These are phyloP conservation scores for Rugosomyces carneus DNA, from an alignment of 1,284 basidiomycete species.

Conservation along the genomic window DNA sequence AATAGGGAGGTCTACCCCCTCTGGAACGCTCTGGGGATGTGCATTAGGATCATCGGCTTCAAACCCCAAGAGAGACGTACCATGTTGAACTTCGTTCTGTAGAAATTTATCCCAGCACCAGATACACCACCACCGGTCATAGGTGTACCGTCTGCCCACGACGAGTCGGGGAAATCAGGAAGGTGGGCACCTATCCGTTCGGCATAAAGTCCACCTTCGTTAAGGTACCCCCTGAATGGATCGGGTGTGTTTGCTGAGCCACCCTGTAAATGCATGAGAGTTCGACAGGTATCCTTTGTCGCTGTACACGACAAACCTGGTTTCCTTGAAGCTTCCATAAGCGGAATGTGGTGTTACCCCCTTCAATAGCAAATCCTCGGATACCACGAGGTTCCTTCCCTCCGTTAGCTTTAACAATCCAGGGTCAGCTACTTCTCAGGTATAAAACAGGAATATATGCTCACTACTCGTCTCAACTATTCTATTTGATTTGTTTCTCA, in stretches of 20 bases:
- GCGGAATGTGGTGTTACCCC: constrained; percentile 33
- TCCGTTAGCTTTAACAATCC: constrained; percentile 29
- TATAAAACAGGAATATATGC: constrained; percentile 12
- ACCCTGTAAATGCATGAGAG: constrained; percentile 25
- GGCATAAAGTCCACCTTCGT: constrained; percentile 48
- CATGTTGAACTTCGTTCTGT: constrained; percentile 42
- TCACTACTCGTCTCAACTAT: constrained; percentile 42
- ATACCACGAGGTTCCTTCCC: constrained; percentile 51
- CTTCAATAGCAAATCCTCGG: constrained; percentile 38
- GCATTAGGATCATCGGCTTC: background rate
- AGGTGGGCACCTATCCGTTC: constrained; percentile 50
- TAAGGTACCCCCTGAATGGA: constrained; percentile 42
- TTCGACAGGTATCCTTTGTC: background rate
- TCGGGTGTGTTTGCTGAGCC: constrained; percentile 39
- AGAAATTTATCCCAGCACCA: constrained; percentile 46
- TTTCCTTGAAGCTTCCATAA: constrained; percentile 52
- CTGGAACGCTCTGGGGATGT: constrained; percentile 26
- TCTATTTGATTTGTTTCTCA: constrained; percentile 18
- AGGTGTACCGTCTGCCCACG: constrained; percentile 34
- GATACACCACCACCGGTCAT: constrained; percentile 29
- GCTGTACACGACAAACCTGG: constrained; percentile 24
- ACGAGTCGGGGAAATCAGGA: constrained; percentile 39
- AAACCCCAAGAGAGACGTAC: constrained; percentile 19
- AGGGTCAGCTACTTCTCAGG: background rate
- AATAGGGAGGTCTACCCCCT: constrained; percentile 37